Conservation (phyloP, 805 yeast genomes). For the Saitoella complicata region DNA sequence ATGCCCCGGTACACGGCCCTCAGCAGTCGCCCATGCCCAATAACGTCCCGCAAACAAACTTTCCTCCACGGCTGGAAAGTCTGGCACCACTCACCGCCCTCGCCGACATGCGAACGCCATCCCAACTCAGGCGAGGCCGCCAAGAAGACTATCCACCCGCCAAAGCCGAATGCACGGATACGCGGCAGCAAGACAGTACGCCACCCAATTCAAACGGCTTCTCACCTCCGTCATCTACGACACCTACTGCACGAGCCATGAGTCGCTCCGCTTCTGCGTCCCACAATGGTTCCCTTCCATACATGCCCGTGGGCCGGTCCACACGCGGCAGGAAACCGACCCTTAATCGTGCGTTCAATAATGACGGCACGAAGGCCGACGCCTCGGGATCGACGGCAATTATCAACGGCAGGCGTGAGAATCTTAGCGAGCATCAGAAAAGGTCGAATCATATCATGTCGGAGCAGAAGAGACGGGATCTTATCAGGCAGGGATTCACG, state of each 20-base stretch:
- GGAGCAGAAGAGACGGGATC: constrained; percentile 26
- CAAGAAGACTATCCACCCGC: too few species aligned
- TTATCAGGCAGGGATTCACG: constrained; percentile 24
- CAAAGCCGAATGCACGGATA: too few species aligned
- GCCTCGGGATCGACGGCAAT: neutral
- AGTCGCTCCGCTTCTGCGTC: neutral
- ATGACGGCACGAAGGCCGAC: neutral
- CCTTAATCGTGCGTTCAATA: neutral
- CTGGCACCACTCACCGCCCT: too few species aligned
- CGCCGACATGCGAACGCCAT: too few species aligned
- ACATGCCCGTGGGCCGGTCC: neutral
- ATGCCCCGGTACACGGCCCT: neutral
- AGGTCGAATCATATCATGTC: constrained; percentile 25
- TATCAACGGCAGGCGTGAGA: constrained; percentile 12
- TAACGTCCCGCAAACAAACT: too few species aligned
- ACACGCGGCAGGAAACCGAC: neutral
- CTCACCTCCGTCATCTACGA: too few species aligned
- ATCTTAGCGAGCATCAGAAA: constrained; percentile 22
- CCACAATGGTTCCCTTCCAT: neutral
- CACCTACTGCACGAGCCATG: neutral
- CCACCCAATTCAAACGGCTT: too few species aligned
- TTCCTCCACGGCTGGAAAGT: too few species aligned
- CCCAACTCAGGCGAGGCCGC: too few species aligned
- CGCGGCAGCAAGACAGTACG: too few species aligned
- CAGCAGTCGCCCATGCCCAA: neutral